Percentiles rank a stretch among this genome's conserved stretches.
Evolutionary conservation across 768 basidiomycete genomes (phyloP).

Genomic region (Boletellus emodensis): DNA sequence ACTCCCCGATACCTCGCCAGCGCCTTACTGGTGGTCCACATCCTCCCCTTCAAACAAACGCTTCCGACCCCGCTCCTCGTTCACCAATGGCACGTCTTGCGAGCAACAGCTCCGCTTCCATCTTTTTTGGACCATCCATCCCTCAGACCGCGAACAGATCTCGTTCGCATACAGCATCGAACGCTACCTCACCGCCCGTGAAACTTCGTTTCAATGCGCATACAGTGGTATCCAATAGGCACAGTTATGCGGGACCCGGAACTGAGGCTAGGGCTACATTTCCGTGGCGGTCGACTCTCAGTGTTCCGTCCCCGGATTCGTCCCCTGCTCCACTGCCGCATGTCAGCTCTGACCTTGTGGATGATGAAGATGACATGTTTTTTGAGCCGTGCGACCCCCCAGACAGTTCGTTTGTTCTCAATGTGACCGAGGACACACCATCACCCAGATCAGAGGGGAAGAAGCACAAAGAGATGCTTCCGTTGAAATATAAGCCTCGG

Average conservation of each 20-base stretch:
- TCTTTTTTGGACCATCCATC: conserved; percentile 59
- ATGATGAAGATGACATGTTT: conserved; percentile 55
- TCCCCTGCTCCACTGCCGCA: conserved; percentile 39
- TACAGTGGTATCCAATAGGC: conserved; percentile 44
- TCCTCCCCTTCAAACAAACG: conserved; percentile 30
- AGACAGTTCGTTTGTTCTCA: conserved; percentile 55
- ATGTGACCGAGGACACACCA: conserved; percentile 53
- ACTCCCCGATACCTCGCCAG: conserved; percentile 53
- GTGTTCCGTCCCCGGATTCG: conserved; percentile 47
- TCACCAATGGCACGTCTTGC: conserved; percentile 48
- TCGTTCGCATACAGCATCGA: conserved; percentile 24
- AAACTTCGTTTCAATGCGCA: conserved; percentile 15
- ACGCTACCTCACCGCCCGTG: conserved; percentile 3
- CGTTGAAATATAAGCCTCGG: conserved; percentile 66
- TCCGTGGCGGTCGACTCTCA: conserved; percentile 36
- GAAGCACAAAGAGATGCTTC: conserved; percentile 35
- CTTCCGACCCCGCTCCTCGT: conserved; percentile 26
- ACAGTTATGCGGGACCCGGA: conserved; percentile 60
- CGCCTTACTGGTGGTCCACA: conserved; percentile 41
- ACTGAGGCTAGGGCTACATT: conserved; percentile 29
- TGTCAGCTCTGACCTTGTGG: conserved; percentile 26
- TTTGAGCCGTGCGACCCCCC: conserved; percentile 43
- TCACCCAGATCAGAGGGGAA: conserved; percentile 42
- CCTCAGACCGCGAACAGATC: conserved; percentile 25
- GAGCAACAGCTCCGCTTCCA: conserved; percentile 51